These are phyloP conservation scores for Sordaria brevicollis DNA, from an alignment of 495 filamentous ascomycete genomes.

Conservation along the genomic window DNA sequence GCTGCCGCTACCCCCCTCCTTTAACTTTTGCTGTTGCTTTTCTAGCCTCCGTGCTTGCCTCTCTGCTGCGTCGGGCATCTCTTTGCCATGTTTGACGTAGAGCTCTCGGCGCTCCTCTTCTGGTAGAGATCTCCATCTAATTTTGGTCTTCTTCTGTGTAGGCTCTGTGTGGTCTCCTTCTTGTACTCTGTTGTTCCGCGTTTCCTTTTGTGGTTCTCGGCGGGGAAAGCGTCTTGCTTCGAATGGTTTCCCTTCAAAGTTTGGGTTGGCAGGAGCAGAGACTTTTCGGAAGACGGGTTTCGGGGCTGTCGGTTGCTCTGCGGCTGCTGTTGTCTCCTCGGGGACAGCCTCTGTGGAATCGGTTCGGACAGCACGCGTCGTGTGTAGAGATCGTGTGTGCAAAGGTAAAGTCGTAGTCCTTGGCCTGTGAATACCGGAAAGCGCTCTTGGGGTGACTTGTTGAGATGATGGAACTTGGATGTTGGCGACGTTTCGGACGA, in stretches of 20 bases:
- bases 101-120: background rate
- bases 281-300: background rate
- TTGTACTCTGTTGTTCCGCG: too few relatives aligned
- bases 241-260: background rate
- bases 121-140: background rate
- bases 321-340: background rate
- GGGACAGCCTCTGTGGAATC: background rate
- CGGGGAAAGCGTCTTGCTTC: too few relatives aligned
- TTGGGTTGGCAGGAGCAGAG: background rate
- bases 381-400: background rate
- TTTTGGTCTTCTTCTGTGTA: background rate
- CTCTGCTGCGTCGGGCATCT: background rate
- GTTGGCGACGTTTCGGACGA: constrained; percentile 38
- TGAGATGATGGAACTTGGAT: constrained; percentile 21
- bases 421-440: background rate
- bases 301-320: background rate
- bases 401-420: background rate
- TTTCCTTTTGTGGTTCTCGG: too few relatives aligned
- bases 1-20: background rate
- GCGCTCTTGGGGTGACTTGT: constrained; percentile 1
- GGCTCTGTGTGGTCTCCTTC: background rate
- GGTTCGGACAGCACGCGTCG: background rate
- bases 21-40: background rate
- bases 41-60: background rate
- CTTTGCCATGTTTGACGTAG: background rate